Base-by-base conservation (phyloP, 352 stramenopile genomes). In the Globisporangium abappressorium region DNA sequence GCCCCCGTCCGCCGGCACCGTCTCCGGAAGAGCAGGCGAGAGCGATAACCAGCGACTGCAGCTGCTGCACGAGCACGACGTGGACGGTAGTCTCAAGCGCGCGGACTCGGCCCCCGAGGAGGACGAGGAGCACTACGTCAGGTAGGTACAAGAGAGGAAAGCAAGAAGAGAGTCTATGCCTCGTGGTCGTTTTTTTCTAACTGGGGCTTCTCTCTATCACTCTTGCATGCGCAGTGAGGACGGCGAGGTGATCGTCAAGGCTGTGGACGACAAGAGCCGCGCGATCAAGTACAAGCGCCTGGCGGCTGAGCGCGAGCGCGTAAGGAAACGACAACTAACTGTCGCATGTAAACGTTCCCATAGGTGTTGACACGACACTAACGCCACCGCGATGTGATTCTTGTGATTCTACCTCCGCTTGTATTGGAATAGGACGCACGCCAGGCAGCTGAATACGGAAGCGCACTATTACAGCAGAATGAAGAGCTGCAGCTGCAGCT, bases 371-470 rank as follows among this genome's bases (percentile, higher is more conserved):
- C 18, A 47, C 4, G 14, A 77, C 9, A 43, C 38, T 24, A 54
- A 34, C 49, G 26, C 22, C 30, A 63, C 11, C 18, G 30, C 54
- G 38, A 56, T 55, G 28, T 14, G 69, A 53, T 62, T 57, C 14
- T 34, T 64, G 28, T 7, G 9, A 0, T 47, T 51, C 75, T 9
- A 43, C 12, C 59, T 5, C 9, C n/a, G 47, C n/a, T 12, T 62
- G 66, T 51, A 62, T 49, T 30, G 33, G 30, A 14, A 34, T 43
- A 96, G 88, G 88, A 96, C 46, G 67, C 90, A 36, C 77, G 78
- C 0, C 84, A 94, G 49, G 88, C 88, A 20, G 88, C 84, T 6
- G 84, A 92, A 69, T 94, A 94, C 68, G 88, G 88, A 28, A 70
- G 93, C 14, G 81, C 78, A 34, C 77, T 96, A 38, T 65, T 96